Evolutionary conservation across 352 stramenopile species (phyloP).

Genomic region (Thalassiosira sp.): DNA sequence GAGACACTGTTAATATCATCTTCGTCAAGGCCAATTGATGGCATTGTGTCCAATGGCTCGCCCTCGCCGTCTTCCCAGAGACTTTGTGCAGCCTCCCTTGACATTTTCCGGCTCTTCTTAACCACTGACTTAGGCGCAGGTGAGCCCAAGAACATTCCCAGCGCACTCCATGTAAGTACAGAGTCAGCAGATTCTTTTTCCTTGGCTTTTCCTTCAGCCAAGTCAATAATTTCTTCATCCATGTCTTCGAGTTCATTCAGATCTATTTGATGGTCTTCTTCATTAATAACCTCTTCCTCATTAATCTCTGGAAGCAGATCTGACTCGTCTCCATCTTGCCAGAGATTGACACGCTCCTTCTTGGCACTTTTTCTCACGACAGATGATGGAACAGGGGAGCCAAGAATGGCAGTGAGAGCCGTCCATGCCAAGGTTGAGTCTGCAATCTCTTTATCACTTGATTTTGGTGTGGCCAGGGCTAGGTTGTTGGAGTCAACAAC

Average conservation of each 20-base stretch:
- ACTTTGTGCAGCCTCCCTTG: background rate
- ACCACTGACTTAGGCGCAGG: conserved; percentile 8
- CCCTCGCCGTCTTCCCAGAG: background rate
- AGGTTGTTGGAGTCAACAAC: background rate
- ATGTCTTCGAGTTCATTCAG: conserved; percentile 3
- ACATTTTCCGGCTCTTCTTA: background rate
- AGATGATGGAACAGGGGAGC: conserved; percentile 10
- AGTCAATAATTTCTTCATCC: conserved; percentile 2
- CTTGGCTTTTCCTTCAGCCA: background rate
- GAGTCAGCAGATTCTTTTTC: conserved; percentile 19
- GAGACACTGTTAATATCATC: too few relatives aligned
- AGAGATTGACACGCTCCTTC: conserved; percentile 15
- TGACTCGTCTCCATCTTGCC: conserved; percentile 4
- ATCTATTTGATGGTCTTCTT: conserved; percentile 10
- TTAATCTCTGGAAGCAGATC: conserved; percentile 14
- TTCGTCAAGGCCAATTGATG: conserved; percentile 2
- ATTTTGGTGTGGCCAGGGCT: background rate
- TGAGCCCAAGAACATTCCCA: conserved; percentile 21
- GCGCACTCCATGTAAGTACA: conserved; percentile 24
- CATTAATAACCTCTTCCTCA: background rate
- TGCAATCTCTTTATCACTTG: conserved; percentile 4
- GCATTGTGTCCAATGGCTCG: conserved; percentile 1
- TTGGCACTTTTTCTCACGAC: background rate
- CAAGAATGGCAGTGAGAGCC: conserved; percentile 11
- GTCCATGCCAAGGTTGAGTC: conserved; percentile 16